A percentile compares a stretch with the other conserved stretches of the same genome.
phyloP scores from a whole-genome alignment of 179 eudicot species.

The Beta macrorhiza region DNA sequence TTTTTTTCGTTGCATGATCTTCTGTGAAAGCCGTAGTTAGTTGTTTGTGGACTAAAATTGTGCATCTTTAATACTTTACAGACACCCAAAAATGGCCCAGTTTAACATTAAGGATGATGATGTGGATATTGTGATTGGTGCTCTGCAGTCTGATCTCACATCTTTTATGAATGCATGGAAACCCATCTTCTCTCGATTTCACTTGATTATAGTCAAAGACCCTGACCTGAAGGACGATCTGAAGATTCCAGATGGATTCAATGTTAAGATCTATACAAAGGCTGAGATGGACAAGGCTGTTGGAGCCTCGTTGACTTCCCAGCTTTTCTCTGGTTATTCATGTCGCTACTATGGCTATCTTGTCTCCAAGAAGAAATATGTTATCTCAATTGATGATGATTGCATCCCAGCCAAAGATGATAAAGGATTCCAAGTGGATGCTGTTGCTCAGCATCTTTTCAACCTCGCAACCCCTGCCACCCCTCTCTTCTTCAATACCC shows the following conservation, averaged over 20 bases:
- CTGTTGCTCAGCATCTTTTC: conserved; percentile 68
- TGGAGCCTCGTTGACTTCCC: conserved; percentile 44
- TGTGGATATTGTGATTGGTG: conserved; percentile 86
- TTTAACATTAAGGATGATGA: conserved; percentile 56
- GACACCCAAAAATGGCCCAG: conserved; percentile 46
- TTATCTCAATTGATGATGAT: conserved; percentile 88
- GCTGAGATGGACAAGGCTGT: conserved; percentile 57
- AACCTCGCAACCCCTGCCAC: conserved; percentile 91
- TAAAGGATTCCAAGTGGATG: conserved; percentile 57
- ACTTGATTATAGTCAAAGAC: conserved; percentile 80
- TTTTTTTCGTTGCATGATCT: conserved; percentile 18
- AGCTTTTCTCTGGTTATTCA: conserved; percentile 77
- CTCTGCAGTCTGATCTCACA: conserved; percentile 73
- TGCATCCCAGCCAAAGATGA: conserved; percentile 83
- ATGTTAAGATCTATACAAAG: conserved; percentile 52
- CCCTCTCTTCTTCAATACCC: conserved; percentile 92
- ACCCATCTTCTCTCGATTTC: conserved; percentile 63
- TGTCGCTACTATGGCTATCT: conserved; percentile 95
- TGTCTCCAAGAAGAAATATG: conserved; percentile 70
- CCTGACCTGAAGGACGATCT: conserved; percentile 73
- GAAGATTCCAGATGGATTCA: conserved; percentile 63
- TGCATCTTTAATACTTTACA: conserved; percentile 13
- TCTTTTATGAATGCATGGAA: conserved; percentile 84
- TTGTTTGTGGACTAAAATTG: conserved; percentile 12
- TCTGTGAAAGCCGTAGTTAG: conserved; percentile 8